A percentile compares a stretch with the other conserved stretches of the same genome.
Conservation (phyloP, 371 early-diverging fungal genomes). For the Smittium mucronatum region DNA sequence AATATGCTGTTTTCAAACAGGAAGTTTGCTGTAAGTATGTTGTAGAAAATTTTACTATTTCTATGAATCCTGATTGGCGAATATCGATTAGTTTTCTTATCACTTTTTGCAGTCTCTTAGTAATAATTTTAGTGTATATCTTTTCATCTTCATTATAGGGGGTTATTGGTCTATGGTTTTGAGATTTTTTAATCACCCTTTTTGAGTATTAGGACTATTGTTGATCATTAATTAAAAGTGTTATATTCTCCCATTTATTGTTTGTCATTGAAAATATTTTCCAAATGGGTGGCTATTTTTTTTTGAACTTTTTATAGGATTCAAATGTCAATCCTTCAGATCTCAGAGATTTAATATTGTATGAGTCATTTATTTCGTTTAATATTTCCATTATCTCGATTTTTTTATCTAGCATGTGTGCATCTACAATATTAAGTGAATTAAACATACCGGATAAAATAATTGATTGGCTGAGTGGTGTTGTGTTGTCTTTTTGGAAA, state of each 20-base stretch:
- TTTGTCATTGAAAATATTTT: neutral
- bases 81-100: neutral
- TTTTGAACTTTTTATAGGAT: neutral
- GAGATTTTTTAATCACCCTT: slow-evolving; percentile 11
- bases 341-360: slow-evolving; percentile 10
- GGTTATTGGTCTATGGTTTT: slow-evolving; percentile 14
- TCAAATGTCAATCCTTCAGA: slow-evolving; percentile 13
- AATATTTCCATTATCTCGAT: neutral
- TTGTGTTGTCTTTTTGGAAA: neutral
- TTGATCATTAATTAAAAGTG: neutral
- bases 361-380: neutral
- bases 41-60: neutral
- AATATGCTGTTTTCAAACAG: neutral
- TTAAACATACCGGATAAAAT: neutral
- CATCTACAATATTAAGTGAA: neutral
- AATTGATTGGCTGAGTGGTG: neutral
- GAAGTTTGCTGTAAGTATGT: slow-evolving; percentile 6
- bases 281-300: neutral
- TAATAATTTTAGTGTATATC: slow-evolving; percentile 3
- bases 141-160: slow-evolving; percentile 14
- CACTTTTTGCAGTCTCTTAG: slow-evolving; percentile 4
- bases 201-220: slow-evolving; percentile 10
- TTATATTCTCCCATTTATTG: neutral
- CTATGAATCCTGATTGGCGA: slow-evolving; percentile 5
- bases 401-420: neutral